Evolutionary conservation across 768 basidiomycete species (phyloP), one percentile per base, ranked within the genome.

Genomic region (Tricholoma bakamatsutake): DNA sequence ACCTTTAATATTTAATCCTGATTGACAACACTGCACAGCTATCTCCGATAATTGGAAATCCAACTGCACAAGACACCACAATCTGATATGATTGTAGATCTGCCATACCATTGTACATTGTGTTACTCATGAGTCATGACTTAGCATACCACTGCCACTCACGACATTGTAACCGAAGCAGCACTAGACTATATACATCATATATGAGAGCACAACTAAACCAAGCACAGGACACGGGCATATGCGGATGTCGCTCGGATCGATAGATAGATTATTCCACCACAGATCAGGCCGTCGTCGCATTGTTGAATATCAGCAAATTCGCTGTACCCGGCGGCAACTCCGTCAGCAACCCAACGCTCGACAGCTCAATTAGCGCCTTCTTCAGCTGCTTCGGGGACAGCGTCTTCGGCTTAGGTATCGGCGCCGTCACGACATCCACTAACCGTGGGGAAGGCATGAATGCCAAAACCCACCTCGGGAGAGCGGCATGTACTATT

Each of bases 281-380:
- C 39, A 31, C 45, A 55, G 17, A 49, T 62, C 52, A 45, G 6
- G 21, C 60, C 42, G 50, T 33, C 57, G 88, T 89, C 5, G 80
- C 85, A 61, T 93, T 93, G 77, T 93, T 93, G 75, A 81, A 93
- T 60, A 90, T 79, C 65, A 94, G 76, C 67, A 83, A 59, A 74
- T 94, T 93, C 40, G 79, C 72, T 3, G 89, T 87, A 48, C 79
- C 69, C 1, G 59, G 53, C 2, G 82, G 82, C 18, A 84, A 72
- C 9, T 80, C 76, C 0, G 54, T 27, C 10, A 97, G 73, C 15
- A 78, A 42, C 50, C 71, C 80, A 47, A 66, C 63, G 54, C 76
- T 86, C 11, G 87, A 70, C 4, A 98, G 75, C 1, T 68, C 71
- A 30, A 90, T 39, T 30, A 98, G 60, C 5, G 88, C 88, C 56